Evolutionary conservation across 306 rosid species (phyloP).

Genomic region (Prunus campanulata): DNA sequence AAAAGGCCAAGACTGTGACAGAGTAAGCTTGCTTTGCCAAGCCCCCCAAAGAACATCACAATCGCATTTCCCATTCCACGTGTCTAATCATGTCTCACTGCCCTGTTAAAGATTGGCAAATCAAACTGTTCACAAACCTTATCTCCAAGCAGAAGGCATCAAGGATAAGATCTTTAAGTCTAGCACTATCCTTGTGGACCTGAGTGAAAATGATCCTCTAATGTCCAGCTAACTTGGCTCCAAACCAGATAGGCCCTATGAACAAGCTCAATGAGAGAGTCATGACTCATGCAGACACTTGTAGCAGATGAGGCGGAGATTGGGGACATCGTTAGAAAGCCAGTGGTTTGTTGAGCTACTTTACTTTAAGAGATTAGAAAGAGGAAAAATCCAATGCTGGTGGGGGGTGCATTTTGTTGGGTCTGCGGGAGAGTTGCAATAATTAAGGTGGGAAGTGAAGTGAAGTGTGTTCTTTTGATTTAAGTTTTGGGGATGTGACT

Average conservation of each 20-base stretch:
- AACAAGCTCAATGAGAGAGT: background rate
- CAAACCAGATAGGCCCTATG: slow-evolving; percentile 17
- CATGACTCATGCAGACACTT: background rate
- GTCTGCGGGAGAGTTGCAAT: too few species aligned
- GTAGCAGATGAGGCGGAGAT: background rate
- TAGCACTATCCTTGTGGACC: slow-evolving; percentile 38
- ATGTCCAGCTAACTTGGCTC: slow-evolving; percentile 39
- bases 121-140: slow-evolving; percentile 33
- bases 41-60: slow-evolving; percentile 8
- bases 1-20: background rate
- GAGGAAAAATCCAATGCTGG: background rate
- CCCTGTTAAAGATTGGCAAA: slow-evolving; percentile 37
- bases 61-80: slow-evolving; percentile 12
- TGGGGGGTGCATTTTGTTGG: slow-evolving; percentile 22
- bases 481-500: slow-evolving; percentile 16
- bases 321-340: background rate
- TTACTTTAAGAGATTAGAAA: background rate
- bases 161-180: slow-evolving; percentile 51
- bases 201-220: slow-evolving; percentile 6
- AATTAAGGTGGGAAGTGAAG: slow-evolving; percentile 14
- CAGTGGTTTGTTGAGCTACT: background rate
- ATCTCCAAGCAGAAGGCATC: slow-evolving; percentile 32
- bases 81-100: slow-evolving; percentile 52
- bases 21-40: background rate
- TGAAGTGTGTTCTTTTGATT: too few species aligned